Conservation (phyloP, 2,329 filamentous ascomycete genomes). For the Diaporthe destruens region DNA sequence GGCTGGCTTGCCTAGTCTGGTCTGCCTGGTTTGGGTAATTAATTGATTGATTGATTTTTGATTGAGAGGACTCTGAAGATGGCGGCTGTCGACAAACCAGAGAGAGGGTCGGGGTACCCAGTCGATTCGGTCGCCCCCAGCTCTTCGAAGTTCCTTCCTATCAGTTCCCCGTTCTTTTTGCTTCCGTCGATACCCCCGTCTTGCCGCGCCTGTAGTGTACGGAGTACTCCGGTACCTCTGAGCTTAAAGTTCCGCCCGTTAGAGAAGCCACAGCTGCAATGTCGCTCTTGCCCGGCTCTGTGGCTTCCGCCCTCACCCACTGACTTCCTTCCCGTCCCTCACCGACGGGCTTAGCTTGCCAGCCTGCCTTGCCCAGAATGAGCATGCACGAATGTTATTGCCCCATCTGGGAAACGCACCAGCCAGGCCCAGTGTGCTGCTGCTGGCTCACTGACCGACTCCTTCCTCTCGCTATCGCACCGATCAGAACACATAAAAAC, state of each 20-base stretch:
- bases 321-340: background rate
- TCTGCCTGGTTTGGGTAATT: background rate
- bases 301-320: background rate
- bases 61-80: background rate
- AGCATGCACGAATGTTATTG: background rate
- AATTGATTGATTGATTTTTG: conserved; percentile 1
- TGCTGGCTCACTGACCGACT: background rate
- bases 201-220: conserved; percentile 2
- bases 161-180: background rate
- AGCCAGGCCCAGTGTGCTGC: too few relatives aligned
- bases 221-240: background rate
- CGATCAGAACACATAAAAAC: background rate
- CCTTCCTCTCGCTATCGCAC: background rate
- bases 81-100: background rate
- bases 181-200: conserved; percentile 4
- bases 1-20: background rate
- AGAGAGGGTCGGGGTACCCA: conserved; percentile 2
- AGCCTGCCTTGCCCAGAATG: background rate
- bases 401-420: background rate
- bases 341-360: background rate
- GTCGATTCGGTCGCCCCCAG: too few relatives aligned
- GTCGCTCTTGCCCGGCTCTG: background rate
- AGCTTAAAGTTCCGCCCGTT: background rate
- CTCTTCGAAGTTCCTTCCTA: background rate
- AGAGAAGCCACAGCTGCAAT: background rate